These are phyloP conservation scores for Aspergillus uvarum DNA, from an alignment of 2,329 filamentous ascomycete species.

Conservation along the genomic window DNA sequence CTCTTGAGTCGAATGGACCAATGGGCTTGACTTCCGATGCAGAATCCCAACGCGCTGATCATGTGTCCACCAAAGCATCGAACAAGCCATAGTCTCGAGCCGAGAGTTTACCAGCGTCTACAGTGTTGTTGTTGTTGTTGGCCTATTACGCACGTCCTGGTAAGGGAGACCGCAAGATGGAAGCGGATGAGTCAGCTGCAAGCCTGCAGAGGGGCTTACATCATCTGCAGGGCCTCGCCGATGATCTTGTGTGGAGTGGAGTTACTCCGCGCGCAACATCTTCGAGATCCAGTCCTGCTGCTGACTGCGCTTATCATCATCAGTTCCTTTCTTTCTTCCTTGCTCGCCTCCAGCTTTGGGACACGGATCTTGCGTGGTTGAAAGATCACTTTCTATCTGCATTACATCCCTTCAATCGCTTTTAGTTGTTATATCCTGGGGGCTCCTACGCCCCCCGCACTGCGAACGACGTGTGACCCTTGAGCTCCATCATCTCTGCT, in stretches of 20 bases:
- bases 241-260: not conserved
- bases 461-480: slow-evolving; percentile 6
- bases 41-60: not conserved
- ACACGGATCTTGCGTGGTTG: not conserved
- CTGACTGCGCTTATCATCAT: slow-evolving; percentile 3
- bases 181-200: slow-evolving; percentile 6
- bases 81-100: not conserved
- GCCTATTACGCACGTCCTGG: not conserved
- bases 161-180: not conserved
- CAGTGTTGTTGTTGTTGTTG: not conserved
- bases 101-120: no score
- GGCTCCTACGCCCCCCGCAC: slow-evolving; percentile 9
- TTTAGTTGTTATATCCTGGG: slow-evolving; percentile 4
- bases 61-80: not conserved
- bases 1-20: not conserved
- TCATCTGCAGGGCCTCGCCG: slow-evolving; percentile 7
- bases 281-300: not conserved
- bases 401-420: not conserved
- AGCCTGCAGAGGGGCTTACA: slow-evolving; percentile 5
- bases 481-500: slow-evolving; percentile 1
- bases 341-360: not conserved
- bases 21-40: not conserved
- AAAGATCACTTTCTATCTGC: not conserved
- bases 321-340: not conserved
- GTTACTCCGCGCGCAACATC: not conserved